These are phyloP conservation scores for Vanrija sp. DNA, from an alignment of 1,284 basidiomycete genomes.

Conservation along the genomic window DNA sequence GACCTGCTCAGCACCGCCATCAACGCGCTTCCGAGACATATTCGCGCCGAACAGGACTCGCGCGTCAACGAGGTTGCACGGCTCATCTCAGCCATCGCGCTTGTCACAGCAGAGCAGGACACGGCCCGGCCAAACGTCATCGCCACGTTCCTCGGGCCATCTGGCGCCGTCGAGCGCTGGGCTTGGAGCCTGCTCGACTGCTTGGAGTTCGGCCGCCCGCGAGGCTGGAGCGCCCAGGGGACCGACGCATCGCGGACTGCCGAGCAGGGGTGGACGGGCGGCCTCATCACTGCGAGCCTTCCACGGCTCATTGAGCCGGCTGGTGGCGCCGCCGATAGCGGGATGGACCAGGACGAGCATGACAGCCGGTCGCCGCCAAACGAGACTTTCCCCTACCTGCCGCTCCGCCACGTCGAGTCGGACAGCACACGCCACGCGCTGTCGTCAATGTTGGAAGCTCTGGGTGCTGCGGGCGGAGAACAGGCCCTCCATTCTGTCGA, in stretches of 20 bases:
- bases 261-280: conserved; percentile 42
- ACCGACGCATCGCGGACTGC: conserved; percentile 35
- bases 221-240: conserved; percentile 51
- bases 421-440: conserved; percentile 58
- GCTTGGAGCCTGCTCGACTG: conserved; percentile 74
- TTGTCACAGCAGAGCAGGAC: conserved; percentile 47
- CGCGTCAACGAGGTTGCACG: conserved; percentile 65
- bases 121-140: conserved; percentile 49
- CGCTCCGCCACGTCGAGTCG: conserved; percentile 61
- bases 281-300: conserved; percentile 13
- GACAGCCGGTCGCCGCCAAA: not conserved
- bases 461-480: conserved; percentile 66
- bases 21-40: conserved; percentile 66
- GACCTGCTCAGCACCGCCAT: conserved; percentile 58
- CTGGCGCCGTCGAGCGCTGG: conserved; percentile 82
- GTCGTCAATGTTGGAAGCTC: conserved; percentile 63
- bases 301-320: conserved; percentile 19
- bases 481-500: conserved; percentile 69
- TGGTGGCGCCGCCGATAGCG: not conserved
- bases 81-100: conserved; percentile 67
- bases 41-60: conserved; percentile 64
- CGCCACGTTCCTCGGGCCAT: conserved; percentile 68
- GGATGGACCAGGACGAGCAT: not conserved
- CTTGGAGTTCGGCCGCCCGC: conserved; percentile 63
- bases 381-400: conserved; percentile 46